A percentile compares a stretch with the other conserved stretches of the same genome.
phyloP scores from a whole-genome alignment of 768 basidiomycete genomes.

The Xerocomus spinulosus region DNA sequence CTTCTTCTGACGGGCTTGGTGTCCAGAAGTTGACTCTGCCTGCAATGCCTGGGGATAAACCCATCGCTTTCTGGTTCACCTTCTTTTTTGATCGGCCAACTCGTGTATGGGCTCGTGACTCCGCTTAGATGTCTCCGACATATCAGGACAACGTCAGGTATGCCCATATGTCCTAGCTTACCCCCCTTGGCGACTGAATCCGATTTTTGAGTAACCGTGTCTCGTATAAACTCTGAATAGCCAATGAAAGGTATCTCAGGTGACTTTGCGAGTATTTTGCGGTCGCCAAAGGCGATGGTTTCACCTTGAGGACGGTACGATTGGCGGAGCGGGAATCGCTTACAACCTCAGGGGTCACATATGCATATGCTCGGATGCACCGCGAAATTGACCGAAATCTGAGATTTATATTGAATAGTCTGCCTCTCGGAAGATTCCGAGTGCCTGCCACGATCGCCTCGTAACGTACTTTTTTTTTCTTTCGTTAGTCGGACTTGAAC shows the following conservation, averaged over 20 bases:
- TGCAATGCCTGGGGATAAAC: too few species aligned
- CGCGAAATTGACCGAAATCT: slow-evolving; percentile 24
- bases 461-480: slow-evolving; percentile 11
- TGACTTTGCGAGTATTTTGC: background rate
- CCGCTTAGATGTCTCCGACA: background rate
- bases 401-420: slow-evolving; percentile 25
- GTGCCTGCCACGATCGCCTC: slow-evolving; percentile 16
- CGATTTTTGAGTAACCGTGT: background rate
- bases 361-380: slow-evolving; percentile 7
- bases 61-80: too few species aligned
- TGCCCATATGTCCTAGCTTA: background rate
- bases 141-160: slow-evolving; percentile 7
- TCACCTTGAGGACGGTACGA: background rate
- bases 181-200: slow-evolving; percentile 9
- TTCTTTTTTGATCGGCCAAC: background rate
- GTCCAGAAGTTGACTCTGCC: too few species aligned
- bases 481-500: slow-evolving; percentile 12
- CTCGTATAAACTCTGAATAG: slow-evolving; percentile 14
- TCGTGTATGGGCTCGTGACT: background rate
- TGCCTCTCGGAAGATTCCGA: slow-evolving; percentile 20
- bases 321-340: slow-evolving; percentile 11
- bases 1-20: too few species aligned
- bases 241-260: background rate
- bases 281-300: background rate
- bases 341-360: slow-evolving; percentile 21